These are phyloP conservation scores for Alternaria sp. DNA, from an alignment of 2,329 filamentous ascomycete species.

Conservation along the genomic window DNA sequence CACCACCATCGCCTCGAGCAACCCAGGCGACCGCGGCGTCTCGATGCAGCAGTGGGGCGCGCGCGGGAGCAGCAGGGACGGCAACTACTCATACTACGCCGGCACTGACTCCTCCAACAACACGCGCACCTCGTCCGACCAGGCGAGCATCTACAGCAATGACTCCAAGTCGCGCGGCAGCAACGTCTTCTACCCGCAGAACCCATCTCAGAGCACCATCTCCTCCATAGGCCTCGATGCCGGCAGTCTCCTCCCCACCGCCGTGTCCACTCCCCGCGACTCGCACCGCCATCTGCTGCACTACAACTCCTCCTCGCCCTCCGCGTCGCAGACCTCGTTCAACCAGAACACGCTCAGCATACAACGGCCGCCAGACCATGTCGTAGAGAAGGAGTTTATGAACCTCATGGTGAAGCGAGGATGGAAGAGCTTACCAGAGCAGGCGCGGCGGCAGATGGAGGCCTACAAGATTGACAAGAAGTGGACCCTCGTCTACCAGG, in stretches of 20 bases:
- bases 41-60: conserved; percentile 80
- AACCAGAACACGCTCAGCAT: conserved; percentile 66
- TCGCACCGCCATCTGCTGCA: conserved; percentile 51
- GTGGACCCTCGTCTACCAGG: conserved; percentile 96
- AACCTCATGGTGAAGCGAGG: conserved; percentile 96
- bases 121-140: conserved; percentile 67
- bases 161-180: conserved; percentile 64
- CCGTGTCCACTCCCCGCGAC: conserved; percentile 50
- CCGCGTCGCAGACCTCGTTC: conserved; percentile 58
- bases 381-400: conserved; percentile 90
- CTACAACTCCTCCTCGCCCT: conserved; percentile 54
- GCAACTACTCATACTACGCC: conserved; percentile 31
- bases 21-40: conserved; percentile 68
- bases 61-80: conserved; percentile 34
- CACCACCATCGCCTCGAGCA: conserved; percentile 73
- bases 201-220: conserved; percentile 62
- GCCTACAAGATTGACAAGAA: conserved; percentile 94
- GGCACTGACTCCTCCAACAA: conserved; percentile 54
- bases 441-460: conserved; percentile 93
- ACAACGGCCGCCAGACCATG: conserved; percentile 74
- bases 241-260: conserved; percentile 48
- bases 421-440: conserved; percentile 95
- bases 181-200: conserved; percentile 59
- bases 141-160: conserved; percentile 69
- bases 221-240: conserved; percentile 53